Percentiles rank a stretch among this genome's conserved stretches.
These are phyloP conservation scores for Polygonum maritimum DNA, from an alignment of 148 eudicot genomes.

Conservation along the genomic window DNA sequence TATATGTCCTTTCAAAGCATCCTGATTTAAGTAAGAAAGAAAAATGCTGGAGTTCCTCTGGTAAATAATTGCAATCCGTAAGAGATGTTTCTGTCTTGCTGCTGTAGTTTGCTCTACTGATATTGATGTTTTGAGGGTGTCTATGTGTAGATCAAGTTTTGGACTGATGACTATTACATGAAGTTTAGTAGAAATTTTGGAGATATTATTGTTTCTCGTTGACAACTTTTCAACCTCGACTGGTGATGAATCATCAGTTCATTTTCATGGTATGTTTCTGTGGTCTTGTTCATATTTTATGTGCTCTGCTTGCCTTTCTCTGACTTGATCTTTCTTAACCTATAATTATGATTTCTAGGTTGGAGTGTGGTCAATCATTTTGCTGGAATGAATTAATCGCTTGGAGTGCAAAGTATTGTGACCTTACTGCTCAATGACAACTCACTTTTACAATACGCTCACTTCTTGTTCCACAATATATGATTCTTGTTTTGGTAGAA, in stretches of 20 bases:
- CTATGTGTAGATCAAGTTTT: too few relatives aligned
- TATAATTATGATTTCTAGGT: constrained; percentile 30
- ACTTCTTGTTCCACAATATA: not conserved
- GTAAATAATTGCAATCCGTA: not conserved
- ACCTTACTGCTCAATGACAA: constrained; percentile 82
- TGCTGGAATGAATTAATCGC: constrained; percentile 87
- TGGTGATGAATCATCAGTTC: not conserved
- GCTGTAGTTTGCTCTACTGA: not conserved
- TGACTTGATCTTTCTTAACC: not conserved
- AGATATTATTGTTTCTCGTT: not conserved
- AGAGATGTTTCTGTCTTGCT: not conserved
- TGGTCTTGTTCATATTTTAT: not conserved
- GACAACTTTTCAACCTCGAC: not conserved
- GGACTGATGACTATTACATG: not conserved
- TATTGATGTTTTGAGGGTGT: not conserved
- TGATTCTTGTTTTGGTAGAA: not conserved
- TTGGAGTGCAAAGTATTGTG: constrained; percentile 87
- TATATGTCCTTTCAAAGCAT: not conserved
- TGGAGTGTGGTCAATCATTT: constrained; percentile 80
- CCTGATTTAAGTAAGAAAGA: not conserved
- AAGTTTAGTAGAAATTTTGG: not conserved
- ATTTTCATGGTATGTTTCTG: not conserved
- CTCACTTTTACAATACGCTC: constrained; percentile 63
- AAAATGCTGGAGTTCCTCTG: not conserved
- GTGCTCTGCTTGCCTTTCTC: not conserved